Base-by-base conservation (phyloP, 1,284 basidiomycete species). In the Irpex sp. region DNA sequence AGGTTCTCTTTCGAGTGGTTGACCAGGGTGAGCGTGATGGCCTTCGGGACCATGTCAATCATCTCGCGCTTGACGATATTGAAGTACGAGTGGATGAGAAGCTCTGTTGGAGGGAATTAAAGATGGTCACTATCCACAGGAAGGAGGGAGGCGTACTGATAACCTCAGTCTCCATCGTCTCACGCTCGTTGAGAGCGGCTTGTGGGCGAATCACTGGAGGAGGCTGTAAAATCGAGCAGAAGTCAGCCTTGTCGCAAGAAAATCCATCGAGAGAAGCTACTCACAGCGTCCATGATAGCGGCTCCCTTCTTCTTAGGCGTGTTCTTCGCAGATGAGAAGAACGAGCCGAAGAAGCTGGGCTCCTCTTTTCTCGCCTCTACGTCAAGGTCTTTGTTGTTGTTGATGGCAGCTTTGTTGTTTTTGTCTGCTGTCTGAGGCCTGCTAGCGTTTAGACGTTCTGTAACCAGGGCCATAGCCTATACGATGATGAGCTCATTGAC, bases 21-120 rank as follows among this genome's bases (percentile, higher is more conserved):
- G 59, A 99, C 96, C 36, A 99, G 86, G 26, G 94, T 98, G 72
- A 96, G 82, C 61, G 95, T 92, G 75, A 99, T 97, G 44, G 97
- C 96, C 77, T 96, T 95, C 17, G 97, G 97, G 7, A 99, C 93
- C 96, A 98, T 98, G 78, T 99, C 97, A 74, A 98, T 98, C 90
- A 99, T 96, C 77, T 98, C 96, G 61, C 96, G 92, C 84, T 99
- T 98, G 66, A 98, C 94, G 68, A 98, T 94, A 77, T 96, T 95
- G 83, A 92, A 97, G 80, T 98, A 97, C 4, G 93, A 96, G 74
- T 91, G 85, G 68, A 97, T 96, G 71, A 97, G 86, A 54, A 96
- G 82, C 76, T 96, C 93, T 95, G 62, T 36, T 34, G 34, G 19
- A 51, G 26, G 55, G 44, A 49, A 47, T 56, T 36, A 9, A 52